phyloP scores from a whole-genome alignment of 2,329 filamentous ascomycete species.

The Fusarium sacchari region DNA sequence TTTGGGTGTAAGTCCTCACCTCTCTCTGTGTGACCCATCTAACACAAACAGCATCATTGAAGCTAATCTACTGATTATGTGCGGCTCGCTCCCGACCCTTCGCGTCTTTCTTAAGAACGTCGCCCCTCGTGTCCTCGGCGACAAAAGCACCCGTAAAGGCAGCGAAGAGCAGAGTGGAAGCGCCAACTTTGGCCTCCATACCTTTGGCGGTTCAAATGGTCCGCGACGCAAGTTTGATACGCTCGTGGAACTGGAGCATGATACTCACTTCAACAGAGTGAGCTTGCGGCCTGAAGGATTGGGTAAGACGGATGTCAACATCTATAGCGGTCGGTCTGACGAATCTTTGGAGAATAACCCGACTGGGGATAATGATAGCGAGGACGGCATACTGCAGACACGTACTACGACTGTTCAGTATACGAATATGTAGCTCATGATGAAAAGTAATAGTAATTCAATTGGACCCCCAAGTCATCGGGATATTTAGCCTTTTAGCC shows the following conservation, averaged over 20 bases:
- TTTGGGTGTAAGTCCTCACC: not conserved
- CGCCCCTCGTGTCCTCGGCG: constrained; percentile 6
- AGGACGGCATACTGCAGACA: constrained; percentile 8
- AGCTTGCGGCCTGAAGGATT: not conserved
- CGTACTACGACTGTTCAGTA: constrained; percentile 5
- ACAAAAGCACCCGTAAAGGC: not conserved
- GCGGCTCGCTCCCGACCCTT: constrained; percentile 4
- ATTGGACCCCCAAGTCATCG: not conserved
- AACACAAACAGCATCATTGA: not conserved
- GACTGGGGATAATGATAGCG: not conserved
- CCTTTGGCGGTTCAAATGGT: constrained; percentile 3
- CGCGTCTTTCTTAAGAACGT: constrained; percentile 10
- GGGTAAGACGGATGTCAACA: not conserved
- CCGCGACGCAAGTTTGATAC: constrained; percentile 13
- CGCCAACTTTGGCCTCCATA: not conserved
- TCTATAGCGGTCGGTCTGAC: not conserved
- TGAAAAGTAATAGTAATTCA: not conserved
- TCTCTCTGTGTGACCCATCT: fast-evolving
- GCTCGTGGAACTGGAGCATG: constrained; percentile 7
- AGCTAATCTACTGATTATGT: constrained; percentile 10
- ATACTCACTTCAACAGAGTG: not conserved
- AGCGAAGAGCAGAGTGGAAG: not conserved
- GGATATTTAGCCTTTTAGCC: not conserved
- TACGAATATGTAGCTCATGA: not conserved
- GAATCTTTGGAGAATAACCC: not conserved